Evolutionary conservation across 768 basidiomycete species (phyloP), one percentile per base, ranked within the genome.

Genomic region (Clitopilus hobsonii): DNA sequence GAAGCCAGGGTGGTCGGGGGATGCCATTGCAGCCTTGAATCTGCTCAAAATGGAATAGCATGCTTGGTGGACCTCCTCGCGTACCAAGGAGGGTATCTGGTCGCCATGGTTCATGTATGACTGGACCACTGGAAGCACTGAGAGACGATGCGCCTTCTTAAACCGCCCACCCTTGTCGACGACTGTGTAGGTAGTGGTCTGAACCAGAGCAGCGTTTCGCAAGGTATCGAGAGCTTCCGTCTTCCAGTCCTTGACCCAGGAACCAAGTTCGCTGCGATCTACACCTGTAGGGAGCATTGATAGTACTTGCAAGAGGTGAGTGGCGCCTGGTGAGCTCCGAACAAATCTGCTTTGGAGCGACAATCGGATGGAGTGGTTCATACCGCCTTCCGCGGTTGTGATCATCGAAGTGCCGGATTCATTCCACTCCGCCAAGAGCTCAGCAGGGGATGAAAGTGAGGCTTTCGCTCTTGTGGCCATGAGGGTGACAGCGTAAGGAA

Each of bases 401-500:
- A 50, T 10, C 49, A 38, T 47, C 5, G 38, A 48, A 0, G 57
- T 54, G 6, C 55, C 51, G 5, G 28, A 2, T 22, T 22, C 53
- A 5, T 51, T 11, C 48, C 57, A 60, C 8, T 53, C 38, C 5
- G 47, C 16, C 6, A 58, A 11, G n/a, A 58, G 49, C 18, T 24
- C 27, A 10, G 6, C 38, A 18, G 57, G 58, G 6, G 51, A 41
- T 1, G 41, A 41, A 10, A 20, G 14, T 1, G 52, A 51, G 6
- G 25, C 28, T 29, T 59, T 50, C n/a, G 52, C 60, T 0, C 54
- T n/a, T 27, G 63, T 64, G 5, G 73, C 73, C 62, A 73, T 64
- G 4, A 74, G 61, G n/a, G 63, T 69, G 25, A 74, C 58, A 3
- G 71, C 72, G 32, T 69, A 58, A 29, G 73, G 72, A 53, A 72